Base-by-base conservation (phyloP, 2,329 filamentous ascomycete genomes). In the Apiospora koreana region DNA sequence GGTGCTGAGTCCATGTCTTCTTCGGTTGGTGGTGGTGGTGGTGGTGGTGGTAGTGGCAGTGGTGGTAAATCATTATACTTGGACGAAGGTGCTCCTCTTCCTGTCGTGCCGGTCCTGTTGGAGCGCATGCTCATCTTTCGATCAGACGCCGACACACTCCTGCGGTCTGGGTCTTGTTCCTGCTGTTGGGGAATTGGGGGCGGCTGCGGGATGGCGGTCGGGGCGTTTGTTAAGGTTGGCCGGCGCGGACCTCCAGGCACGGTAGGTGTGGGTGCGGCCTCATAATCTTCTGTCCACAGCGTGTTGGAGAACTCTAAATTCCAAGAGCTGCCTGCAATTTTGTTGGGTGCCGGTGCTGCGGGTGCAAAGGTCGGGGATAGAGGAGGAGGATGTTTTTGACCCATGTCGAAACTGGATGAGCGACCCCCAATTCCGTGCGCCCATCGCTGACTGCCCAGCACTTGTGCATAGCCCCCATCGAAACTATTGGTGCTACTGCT, bases 191-290 rank as follows among this genome's bases (percentile, higher is more conserved):
- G 64, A 9, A 66, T 43, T 62, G 83, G 81, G 18, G 80, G 81
- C 73, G 80, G 83, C 65, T 78, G 78, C 75, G 79, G 81, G 73
- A 77, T 78, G 7, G 77, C 74, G 43, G 78, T 74, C 58, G 80
- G 77, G 31, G 86, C 81, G 69, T 83, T 82, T 9, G 80, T 76
- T 58, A 50, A 38, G 42, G 74, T 70, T 38, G 70, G 68, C 54
- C 83, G 83, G 71, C 94, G 89, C 70, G 95, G 94, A 6, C 95
- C 95, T 66, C 87, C 92, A 43, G 94, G 94, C 45, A 98, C 87
- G 38, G 91, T 95, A 6, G 95, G 95, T 46, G 92, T 95, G 18
- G 95, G 95, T 35, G 94, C 95, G 68, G 94, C 93, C 78, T 96
- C 93, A 81, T 92, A 88, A 75, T 87, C 84, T 5, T 68, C 45